These are phyloP conservation scores for Gastrodia elata DNA, from an alignment of 106 monocot species.

Conservation along the genomic window DNA sequence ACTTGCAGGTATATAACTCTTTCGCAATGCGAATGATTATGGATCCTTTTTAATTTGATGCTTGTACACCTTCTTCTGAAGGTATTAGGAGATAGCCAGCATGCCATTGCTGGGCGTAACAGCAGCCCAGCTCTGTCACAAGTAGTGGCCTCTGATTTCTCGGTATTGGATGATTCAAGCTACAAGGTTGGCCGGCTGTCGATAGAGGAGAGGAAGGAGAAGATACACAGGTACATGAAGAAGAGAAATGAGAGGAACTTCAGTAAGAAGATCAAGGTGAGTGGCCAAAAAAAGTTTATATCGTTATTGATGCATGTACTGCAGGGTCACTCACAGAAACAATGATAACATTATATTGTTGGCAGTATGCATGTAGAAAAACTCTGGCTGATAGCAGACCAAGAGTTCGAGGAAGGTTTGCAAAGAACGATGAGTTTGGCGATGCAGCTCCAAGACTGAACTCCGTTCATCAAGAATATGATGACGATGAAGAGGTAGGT, in stretches of 20 bases:
- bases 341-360: too few species aligned
- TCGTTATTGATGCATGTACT: background rate
- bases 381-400: conserved; percentile 80
- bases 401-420: conserved; percentile 74
- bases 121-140: conserved; percentile 9
- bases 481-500: conserved; percentile 37
- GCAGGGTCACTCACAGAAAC: background rate
- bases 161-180: conserved; percentile 35
- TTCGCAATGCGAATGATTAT: background rate
- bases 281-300: too few species aligned
- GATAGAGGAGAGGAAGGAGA: conserved; percentile 62
- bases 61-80: conserved; percentile 8
- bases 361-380: conserved; percentile 83
- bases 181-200: conserved; percentile 49
- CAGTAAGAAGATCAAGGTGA: conserved; percentile 93
- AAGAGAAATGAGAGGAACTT: conserved; percentile 76
- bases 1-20: conserved; percentile 34
- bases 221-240: conserved; percentile 66
- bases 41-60: background rate
- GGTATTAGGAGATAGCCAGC: conserved; percentile 27
- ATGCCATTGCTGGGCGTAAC: conserved; percentile 18
- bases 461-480: conserved; percentile 27
- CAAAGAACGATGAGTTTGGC: conserved; percentile 70
- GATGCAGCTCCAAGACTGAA: conserved; percentile 22
- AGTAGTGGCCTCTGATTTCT: conserved; percentile 18